phyloP scores from a whole-genome alignment of 371 early-diverging fungal genomes.

The Quaeritorhiza haematococci region DNA sequence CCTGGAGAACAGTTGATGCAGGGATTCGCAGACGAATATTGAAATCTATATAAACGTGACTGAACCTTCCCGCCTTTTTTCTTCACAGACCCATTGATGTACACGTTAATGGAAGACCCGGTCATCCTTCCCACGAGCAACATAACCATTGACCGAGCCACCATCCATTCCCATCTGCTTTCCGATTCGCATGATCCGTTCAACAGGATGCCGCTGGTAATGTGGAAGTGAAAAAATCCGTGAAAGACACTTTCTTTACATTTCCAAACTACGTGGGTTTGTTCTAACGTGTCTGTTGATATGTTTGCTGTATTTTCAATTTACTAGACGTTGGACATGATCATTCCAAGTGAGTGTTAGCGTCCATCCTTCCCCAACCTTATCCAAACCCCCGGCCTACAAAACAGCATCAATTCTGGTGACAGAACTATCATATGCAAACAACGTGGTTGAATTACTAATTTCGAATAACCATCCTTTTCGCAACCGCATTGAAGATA shows the following conservation, averaged over 20 bases:
- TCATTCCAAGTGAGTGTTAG: conserved; percentile 26
- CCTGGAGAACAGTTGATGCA: neutral
- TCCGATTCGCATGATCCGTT: conserved; percentile 92
- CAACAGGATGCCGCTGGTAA: conserved; percentile 40
- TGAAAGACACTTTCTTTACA: too few species aligned
- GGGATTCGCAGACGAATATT: neutral
- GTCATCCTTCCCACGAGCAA: conserved; percentile 89
- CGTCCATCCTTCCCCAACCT: too few species aligned
- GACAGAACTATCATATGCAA: too few species aligned
- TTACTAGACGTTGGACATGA: conserved; percentile 34
- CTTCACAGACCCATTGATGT: conserved; percentile 86
- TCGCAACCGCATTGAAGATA: too few species aligned
- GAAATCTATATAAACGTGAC: neutral
- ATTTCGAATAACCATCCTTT: too few species aligned
- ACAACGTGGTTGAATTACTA: too few species aligned
- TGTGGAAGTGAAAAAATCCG: too few species aligned
- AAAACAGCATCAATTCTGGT: too few species aligned
- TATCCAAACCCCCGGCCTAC: too few species aligned
- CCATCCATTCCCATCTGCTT: conserved; percentile 90
- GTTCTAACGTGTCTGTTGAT: too few species aligned
- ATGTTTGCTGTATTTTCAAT: too few species aligned
- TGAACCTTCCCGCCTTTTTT: neutral
- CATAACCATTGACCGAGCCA: conserved; percentile 84
- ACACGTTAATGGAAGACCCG: conserved; percentile 92
- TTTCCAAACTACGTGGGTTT: too few species aligned